Base-by-base conservation (phyloP, 257 asterid genomes). In the Rhazya stricta region DNA sequence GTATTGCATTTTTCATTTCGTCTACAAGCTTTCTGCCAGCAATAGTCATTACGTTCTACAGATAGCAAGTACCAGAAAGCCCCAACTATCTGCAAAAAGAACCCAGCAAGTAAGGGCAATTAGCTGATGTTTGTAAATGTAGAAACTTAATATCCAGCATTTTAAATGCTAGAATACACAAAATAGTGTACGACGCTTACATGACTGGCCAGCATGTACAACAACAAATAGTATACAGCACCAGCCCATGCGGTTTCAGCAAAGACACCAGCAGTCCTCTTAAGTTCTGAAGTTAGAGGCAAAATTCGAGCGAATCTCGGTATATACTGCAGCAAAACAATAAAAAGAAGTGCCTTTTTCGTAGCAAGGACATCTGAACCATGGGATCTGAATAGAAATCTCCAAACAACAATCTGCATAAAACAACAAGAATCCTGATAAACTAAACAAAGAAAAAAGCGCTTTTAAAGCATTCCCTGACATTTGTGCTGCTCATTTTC, bases 211-310 rank as follows among this genome's bases (percentile, higher is more conserved):
- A 95, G 99, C 99, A 95, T 95, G 91, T 91, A 95, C 68, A 95
- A 82, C 69, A 95, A 83, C 90, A 95, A 83, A 81, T 95, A 95
- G 77, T 90, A 86, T 57, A 88, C 99, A 42, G 99, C 99, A 82
- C 99, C 99, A 83, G 96, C 99, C 98, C 98, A 95, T 25, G 99
- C 99, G 74, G 98, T 91, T 86, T 95, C 98, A 79, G 98, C 99
- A 81, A 95, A 95, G 82, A 95, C 96, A 79, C 99, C 99, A 66
- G 99, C 83, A 25, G 99, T 95, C 81, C 99, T 89, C 82, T 95
- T 95, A 85, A 95, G 69, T 82, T 95, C 99, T 19, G 98, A 91
- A 41, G 93, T 89, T 76, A 95, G 88, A 18, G 99, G 98, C 74
- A 84, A 61, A 25, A 95, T 79, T 62, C 97, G 89, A 48, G 85